phyloP scores from a whole-genome alignment of 768 basidiomycete species.

The Lentinula aciculospora region DNA sequence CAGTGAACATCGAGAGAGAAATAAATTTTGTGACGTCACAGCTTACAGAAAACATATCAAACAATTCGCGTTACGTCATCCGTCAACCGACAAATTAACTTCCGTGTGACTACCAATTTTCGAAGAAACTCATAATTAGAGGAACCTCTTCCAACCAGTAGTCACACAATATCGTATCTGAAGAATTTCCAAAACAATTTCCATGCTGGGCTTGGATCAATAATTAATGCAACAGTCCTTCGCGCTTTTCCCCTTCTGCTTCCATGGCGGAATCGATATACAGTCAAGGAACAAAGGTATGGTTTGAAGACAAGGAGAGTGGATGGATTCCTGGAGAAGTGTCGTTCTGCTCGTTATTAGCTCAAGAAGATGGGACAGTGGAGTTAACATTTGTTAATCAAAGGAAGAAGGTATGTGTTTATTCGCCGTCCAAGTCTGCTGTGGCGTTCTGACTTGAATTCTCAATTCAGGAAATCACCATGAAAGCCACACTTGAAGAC shows the following conservation, averaged over 20 bases:
- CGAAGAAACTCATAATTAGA: too few relatives aligned
- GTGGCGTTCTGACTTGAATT: not conserved
- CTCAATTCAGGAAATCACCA: not conserved
- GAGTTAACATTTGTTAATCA: not conserved
- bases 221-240: not conserved
- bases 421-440: not conserved
- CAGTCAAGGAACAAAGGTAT: constrained; percentile 83
- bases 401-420: not conserved
- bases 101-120: too few relatives aligned
- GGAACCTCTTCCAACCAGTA: too few relatives aligned
- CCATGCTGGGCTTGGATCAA: too few relatives aligned
- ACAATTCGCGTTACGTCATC: too few relatives aligned
- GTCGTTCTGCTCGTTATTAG: not conserved
- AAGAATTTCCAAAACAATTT: too few relatives aligned
- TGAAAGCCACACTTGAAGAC: not conserved
- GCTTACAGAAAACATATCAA: too few relatives aligned
- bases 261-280: constrained; percentile 89
- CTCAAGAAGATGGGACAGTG: not conserved
- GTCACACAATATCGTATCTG: too few relatives aligned
- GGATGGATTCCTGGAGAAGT: constrained; percentile 87
- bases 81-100: too few relatives aligned
- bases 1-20: too few relatives aligned
- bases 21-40: too few relatives aligned
- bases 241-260: not conserved
- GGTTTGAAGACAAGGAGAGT: constrained; percentile 92